A percentile compares a stretch with the other conserved stretches of the same genome.
These are phyloP conservation scores for Lichtheimia ornata DNA, from an alignment of 371 early-diverging fungal genomes.

Conservation along the genomic window DNA sequence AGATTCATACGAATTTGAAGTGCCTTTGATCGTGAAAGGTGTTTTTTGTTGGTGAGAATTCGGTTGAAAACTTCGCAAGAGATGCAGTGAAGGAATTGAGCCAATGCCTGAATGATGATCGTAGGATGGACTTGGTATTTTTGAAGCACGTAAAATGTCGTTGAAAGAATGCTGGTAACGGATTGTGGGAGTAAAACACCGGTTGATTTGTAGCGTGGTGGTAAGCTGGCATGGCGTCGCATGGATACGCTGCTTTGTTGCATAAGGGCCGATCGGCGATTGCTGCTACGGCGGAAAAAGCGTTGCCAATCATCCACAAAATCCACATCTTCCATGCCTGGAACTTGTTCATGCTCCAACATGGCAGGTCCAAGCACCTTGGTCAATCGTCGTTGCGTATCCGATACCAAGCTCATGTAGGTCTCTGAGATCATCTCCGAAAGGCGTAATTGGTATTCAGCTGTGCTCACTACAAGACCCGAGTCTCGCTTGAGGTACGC, in stretches of 20 bases:
- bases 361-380: conserved; percentile 65
- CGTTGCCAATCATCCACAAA: conserved; percentile 66
- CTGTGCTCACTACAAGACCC: conserved; percentile 63
- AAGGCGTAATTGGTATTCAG: conserved; percentile 61
- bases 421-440: conserved; percentile 74
- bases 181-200: conserved; percentile 43
- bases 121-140: conserved; percentile 64
- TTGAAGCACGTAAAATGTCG: conserved; percentile 58
- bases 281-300: conserved; percentile 42
- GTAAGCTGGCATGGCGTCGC: conserved; percentile 12
- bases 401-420: conserved; percentile 59
- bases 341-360: conserved; percentile 70
- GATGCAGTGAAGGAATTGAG: conserved; percentile 74
- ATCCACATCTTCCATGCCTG: conserved; percentile 65
- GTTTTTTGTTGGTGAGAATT: conserved; percentile 71
- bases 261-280: conserved; percentile 19
- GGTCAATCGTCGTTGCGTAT: conserved; percentile 58
- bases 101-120: conserved; percentile 23
- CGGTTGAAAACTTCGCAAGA: conserved; percentile 81
- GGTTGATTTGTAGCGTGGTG: neutral
- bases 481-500: conserved; percentile 83
- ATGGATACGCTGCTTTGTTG: conserved; percentile 6
- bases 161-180: conserved; percentile 62
- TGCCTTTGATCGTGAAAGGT: conserved; percentile 77
- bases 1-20: conserved; percentile 84